These are phyloP conservation scores for Boletellus sp. DNA, from an alignment of 768 basidiomycete genomes.

Conservation along the genomic window DNA sequence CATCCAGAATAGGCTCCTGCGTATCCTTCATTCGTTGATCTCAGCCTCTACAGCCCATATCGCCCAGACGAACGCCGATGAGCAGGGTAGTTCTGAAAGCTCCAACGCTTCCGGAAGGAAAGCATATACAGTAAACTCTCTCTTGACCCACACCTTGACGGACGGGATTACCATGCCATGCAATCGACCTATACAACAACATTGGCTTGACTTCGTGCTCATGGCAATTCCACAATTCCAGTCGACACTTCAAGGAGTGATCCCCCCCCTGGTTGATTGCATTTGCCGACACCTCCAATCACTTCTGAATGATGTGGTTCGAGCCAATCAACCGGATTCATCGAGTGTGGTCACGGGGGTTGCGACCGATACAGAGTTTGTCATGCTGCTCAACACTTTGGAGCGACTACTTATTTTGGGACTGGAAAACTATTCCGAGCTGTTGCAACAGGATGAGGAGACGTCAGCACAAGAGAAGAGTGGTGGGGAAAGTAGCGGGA, in stretches of 20 bases:
- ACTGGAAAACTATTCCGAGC: conserved; percentile 54
- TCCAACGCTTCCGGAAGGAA: conserved; percentile 28
- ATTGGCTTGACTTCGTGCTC: conserved; percentile 95
- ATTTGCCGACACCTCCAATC: conserved; percentile 65
- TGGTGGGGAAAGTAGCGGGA: conserved; percentile 53
- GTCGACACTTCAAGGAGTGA: conserved; percentile 58
- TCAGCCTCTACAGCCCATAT: conserved; percentile 50
- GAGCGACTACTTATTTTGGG: conserved; percentile 80
- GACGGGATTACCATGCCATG: conserved; percentile 69
- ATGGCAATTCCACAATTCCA: conserved; percentile 88
- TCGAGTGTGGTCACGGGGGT: conserved; percentile 43
- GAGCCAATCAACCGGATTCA: conserved; percentile 38
- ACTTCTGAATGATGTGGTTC: conserved; percentile 53
- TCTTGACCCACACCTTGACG: conserved; percentile 72
- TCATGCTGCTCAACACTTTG: conserved; percentile 78
- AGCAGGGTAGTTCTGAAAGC: conserved; percentile 33
- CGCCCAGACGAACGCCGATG: conserved; percentile 30
- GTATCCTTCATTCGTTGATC: conserved; percentile 83
- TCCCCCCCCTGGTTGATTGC: conserved; percentile 76
- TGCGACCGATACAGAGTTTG: conserved; percentile 76
- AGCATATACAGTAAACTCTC: conserved; percentile 58
- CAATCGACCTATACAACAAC: conserved; percentile 82
- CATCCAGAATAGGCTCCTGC: conserved; percentile 89
- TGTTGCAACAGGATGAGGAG: conserved; percentile 55
- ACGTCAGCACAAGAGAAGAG: conserved; percentile 47